Evolutionary conservation across 164 flowering plant species (phyloP).

Genomic region (grape (Vitis vinifera)): DNA sequence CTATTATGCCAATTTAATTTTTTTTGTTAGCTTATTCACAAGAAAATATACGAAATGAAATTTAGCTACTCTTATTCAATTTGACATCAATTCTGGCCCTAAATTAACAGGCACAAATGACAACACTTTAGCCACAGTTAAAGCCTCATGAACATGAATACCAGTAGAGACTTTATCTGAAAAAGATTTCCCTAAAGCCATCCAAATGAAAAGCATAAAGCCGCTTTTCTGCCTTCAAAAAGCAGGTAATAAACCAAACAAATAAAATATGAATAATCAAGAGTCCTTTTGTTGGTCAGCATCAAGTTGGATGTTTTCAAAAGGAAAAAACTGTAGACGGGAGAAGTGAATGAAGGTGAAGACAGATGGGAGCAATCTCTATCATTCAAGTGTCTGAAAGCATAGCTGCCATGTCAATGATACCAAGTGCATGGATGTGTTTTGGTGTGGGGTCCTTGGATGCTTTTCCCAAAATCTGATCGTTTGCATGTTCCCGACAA

Average conservation of each 20-base stretch:
- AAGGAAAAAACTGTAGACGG: neutral
- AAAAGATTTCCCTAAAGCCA: no score
- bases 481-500: slow-evolving; percentile 59
- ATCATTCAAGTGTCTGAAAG: slow-evolving; percentile 2
- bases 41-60: neutral
- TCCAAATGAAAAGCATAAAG: no score
- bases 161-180: no score
- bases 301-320: no score
- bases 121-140: neutral
- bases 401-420: neutral
- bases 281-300: no score
- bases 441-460: slow-evolving; percentile 9
- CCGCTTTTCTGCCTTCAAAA: no score
- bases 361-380: slow-evolving; percentile 6
- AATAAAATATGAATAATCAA: no score
- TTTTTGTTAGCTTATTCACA: neutral
- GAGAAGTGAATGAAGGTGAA: neutral
- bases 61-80: no score
- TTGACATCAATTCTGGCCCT: no score
- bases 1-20: slow-evolving; percentile 1
- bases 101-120: no score
- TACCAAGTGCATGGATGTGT: neutral
- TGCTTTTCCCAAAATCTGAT: slow-evolving; percentile 31
- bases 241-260: no score
- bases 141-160: neutral